Evolutionary conservation across 371 early-diverging fungal species (phyloP).

Genomic region (Actinomortierella ambigua): DNA sequence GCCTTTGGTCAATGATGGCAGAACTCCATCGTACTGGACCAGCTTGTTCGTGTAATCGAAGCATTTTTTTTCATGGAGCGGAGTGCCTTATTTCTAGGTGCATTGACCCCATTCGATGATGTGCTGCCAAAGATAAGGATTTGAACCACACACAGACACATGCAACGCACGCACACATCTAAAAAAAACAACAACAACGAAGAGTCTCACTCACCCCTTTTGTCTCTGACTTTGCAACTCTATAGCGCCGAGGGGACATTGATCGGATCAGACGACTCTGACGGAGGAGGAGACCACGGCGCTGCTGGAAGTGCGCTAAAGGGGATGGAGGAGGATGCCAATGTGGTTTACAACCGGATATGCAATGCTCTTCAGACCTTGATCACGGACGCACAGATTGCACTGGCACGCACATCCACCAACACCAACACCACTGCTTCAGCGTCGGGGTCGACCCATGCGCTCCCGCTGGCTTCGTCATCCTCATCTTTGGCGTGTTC

Average conservation of each 20-base stretch:
- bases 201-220: not conserved
- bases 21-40: too few species aligned
- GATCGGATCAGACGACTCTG: constrained; percentile 40
- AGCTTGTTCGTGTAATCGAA: too few species aligned
- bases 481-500: too few species aligned
- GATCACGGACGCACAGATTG: constrained; percentile 38
- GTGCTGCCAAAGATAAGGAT: not conserved
- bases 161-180: not conserved
- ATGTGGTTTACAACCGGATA: constrained; percentile 40
- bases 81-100: too few species aligned
- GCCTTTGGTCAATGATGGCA: too few species aligned
- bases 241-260: constrained; percentile 43
- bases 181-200: not conserved
- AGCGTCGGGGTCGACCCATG: too few species aligned
- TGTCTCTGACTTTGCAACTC: too few species aligned
- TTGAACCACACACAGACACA: not conserved
- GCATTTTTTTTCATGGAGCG: too few species aligned
- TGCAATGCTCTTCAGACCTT: constrained; percentile 35
- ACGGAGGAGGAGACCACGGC: constrained; percentile 13
- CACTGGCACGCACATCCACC: constrained; percentile 14
- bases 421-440: constrained; percentile 6
- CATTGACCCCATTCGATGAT: too few species aligned
- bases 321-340: not conserved
- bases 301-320: too few species aligned
- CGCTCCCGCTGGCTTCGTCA: too few species aligned